Evolutionary conservation across 2,329 filamentous ascomycete genomes (phyloP).

Genomic region (Curvularia spicifera): DNA sequence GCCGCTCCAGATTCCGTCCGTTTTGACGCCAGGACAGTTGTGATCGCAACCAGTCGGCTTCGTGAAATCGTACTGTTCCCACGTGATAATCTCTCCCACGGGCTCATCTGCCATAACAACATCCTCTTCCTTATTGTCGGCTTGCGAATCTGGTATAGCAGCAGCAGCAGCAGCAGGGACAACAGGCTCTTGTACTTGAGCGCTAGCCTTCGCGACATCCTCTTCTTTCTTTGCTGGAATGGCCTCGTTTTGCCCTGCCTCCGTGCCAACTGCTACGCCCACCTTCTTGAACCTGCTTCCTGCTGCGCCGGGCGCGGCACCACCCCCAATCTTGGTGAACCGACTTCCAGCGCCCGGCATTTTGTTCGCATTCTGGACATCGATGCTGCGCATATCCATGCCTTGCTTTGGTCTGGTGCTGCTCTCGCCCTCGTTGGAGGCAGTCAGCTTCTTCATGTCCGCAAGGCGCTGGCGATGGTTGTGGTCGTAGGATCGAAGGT

Average conservation of each 20-base stretch:
- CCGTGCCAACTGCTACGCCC: constrained; percentile 53
- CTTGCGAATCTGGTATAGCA: constrained; percentile 3
- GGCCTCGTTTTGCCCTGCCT: constrained; percentile 1
- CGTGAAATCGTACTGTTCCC: constrained; percentile 60
- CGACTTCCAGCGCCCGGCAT: constrained; percentile 27
- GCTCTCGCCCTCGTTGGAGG: constrained; percentile 34
- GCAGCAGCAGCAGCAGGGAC: constrained; percentile 3
- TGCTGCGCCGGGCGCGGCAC: constrained; percentile 18
- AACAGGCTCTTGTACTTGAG: constrained; percentile 26
- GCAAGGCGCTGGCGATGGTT: constrained; percentile 77
- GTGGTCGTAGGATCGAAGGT: constrained; percentile 94
- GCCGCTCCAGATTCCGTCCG: constrained; percentile 32
- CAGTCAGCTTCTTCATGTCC: constrained; percentile 75
- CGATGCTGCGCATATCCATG: constrained; percentile 35
- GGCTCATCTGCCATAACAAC: constrained; percentile 37
- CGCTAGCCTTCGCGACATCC: constrained; percentile 44
- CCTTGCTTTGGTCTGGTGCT: constrained; percentile 27
- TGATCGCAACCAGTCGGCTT: constrained; percentile 58
- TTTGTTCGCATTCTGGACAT: constrained; percentile 27
- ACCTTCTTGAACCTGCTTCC: constrained; percentile 72
- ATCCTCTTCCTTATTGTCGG: constrained; percentile 18
- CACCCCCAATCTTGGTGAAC: constrained; percentile 39
- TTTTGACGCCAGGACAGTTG: constrained; percentile 34
- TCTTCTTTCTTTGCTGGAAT: constrained; percentile 2
- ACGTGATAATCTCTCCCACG: constrained; percentile 37